Evolutionary conservation across 495 filamentous ascomycete genomes (phyloP), one percentile per base, ranked within the genome.

Genomic region (Aspergillus diversus): DNA sequence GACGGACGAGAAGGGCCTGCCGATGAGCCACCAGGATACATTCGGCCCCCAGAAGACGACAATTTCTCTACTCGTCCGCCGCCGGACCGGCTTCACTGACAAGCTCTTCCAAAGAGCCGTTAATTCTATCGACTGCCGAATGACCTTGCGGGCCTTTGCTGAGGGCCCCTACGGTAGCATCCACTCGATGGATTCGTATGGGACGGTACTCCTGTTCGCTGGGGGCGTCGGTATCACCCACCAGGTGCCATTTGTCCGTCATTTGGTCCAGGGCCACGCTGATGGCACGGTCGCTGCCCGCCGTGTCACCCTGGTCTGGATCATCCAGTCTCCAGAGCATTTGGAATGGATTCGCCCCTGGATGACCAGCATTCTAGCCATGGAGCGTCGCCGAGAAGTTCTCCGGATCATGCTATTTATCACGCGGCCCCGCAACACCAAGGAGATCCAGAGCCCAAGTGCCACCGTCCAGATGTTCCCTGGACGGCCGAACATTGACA

Each of bases 211-310:
- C 60, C 87, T 99, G 64, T 92, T 97, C 68, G 92, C 93, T 50
- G 95, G 92, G 62, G 92, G 94, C 59, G 89, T 93, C 11, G 95
- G 95, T 57, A 97, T 99, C 77, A 96, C 95, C 0, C 93, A 97
- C 73, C 91, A 95, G 72, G 86, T 98, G 27, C 90, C 91, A n/a
- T 93, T 92, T 70, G 80, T 97, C 37, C 90, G 88, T 33, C 89
- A 92, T 54, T 81, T 98, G 8, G 84, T 97, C 59, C 77, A 86
- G 27, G 89, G 87, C 12, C 91, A 86, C 76, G 85, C 86, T 60
- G 82, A 89, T 6, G 86, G 89, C 55, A 92, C 85, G 15, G 86
- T 90, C 39, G 93, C 93, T 3, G 91, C 91, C 5, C 89, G 93
- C 55, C 87, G 87, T 39, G 77, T 97, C 43, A 88, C 86, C 2